A percentile compares a stretch with the other conserved stretches of the same genome.
These are phyloP conservation scores for Aspergillus indologenus DNA, from an alignment of 495 filamentous ascomycete species.

Conservation along the genomic window DNA sequence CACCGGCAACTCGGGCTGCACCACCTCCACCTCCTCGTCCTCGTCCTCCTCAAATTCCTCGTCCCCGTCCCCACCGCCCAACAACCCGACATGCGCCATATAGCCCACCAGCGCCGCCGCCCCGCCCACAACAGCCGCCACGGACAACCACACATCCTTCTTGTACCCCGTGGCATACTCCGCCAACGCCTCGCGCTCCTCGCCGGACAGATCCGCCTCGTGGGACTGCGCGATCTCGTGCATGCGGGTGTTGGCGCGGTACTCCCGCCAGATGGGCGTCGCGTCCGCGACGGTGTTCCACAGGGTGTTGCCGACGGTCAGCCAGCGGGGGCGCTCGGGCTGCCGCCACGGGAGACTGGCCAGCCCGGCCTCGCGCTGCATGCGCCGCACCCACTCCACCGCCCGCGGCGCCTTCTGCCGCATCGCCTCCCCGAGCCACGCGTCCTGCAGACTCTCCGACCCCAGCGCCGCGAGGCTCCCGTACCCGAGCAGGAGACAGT, in stretches of 20 bases:
- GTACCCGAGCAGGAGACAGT: constrained; percentile 77
- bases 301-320: constrained; percentile 37
- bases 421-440: constrained; percentile 68
- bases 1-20: constrained; percentile 1
- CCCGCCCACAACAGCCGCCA: constrained; percentile 36
- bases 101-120: constrained; percentile 41
- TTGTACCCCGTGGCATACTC: constrained; percentile 28
- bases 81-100: constrained; percentile 34
- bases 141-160: constrained; percentile 38
- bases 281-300: constrained; percentile 39
- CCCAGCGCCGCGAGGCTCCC: constrained; percentile 64
- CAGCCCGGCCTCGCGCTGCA: constrained; percentile 8
- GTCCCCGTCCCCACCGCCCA: constrained; percentile 11
- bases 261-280: constrained; percentile 38
- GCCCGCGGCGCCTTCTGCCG: constrained; percentile 52
- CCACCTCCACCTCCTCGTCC: constrained; percentile 15
- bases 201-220: constrained; percentile 24
- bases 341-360: constrained; percentile 38
- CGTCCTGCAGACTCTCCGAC: constrained; percentile 59
- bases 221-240: constrained; percentile 30
- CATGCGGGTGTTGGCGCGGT: constrained; percentile 36
- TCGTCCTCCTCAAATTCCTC: constrained; percentile 24
- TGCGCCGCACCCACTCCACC: constrained; percentile 49
- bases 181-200: constrained; percentile 27
- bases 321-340: constrained; percentile 32